These are phyloP conservation scores for Boletus huronensis DNA, from an alignment of 768 basidiomycete genomes.

Conservation along the genomic window DNA sequence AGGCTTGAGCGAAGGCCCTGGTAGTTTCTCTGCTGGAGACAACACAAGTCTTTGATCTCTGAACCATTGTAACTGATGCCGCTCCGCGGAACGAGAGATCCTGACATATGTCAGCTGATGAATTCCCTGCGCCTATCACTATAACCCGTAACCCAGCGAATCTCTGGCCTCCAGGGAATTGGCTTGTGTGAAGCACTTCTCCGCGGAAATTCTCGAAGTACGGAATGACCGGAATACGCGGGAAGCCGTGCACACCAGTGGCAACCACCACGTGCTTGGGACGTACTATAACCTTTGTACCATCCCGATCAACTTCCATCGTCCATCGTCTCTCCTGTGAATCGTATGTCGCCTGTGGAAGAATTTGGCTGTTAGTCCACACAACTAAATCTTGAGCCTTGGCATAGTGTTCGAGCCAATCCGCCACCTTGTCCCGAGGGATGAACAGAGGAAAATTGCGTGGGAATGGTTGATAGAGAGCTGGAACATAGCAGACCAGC, in stretches of 20 bases:
- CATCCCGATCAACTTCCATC: neutral
- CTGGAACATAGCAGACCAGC: neutral
- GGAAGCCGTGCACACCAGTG: conserved; percentile 1
- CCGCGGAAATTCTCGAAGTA: neutral
- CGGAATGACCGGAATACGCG: neutral
- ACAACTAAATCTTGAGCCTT: conserved; percentile 5
- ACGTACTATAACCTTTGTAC: neutral
- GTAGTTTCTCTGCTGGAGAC: neutral
- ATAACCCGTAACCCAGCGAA: conserved; percentile 27
- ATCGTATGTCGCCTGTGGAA: conserved; percentile 1
- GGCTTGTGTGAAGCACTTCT: conserved; percentile 6
- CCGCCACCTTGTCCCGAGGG: conserved; percentile 3
- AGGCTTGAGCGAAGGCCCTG: neutral
- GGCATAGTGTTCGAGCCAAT: conserved; percentile 4
- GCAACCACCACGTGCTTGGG: conserved; percentile 4
- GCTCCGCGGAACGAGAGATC: conserved; percentile 5
- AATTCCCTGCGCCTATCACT: neutral
- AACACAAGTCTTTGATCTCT: conserved; percentile 4
- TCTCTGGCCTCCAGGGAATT: conserved; percentile 16
- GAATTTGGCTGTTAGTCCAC: conserved; percentile 5
- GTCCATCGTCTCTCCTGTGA: conserved; percentile 1
- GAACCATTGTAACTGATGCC: conserved; percentile 3
- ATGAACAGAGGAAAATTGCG: conserved; percentile 3
- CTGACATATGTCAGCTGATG: conserved; percentile 5
- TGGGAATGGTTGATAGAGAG: conserved; percentile 4